These are phyloP conservation scores for Stephania cephalantha DNA, from an alignment of 164 flowering plant species.

Conservation along the genomic window DNA sequence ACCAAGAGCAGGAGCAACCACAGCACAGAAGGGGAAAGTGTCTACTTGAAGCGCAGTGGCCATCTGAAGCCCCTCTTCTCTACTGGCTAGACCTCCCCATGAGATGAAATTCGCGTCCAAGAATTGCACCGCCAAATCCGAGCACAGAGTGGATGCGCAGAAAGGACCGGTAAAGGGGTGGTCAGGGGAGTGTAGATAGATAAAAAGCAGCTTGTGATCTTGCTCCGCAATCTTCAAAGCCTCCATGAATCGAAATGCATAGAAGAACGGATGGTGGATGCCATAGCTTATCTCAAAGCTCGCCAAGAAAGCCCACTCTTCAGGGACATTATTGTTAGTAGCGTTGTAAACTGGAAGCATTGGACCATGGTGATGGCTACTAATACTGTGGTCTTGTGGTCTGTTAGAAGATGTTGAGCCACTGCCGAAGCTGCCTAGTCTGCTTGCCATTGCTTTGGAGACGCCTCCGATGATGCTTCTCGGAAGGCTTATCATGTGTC, in stretches of 20 bases:
- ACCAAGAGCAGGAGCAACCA: constrained; percentile 48
- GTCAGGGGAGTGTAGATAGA: constrained; percentile 65
- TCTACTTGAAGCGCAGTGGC: constrained; percentile 30
- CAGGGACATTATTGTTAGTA: constrained; percentile 14
- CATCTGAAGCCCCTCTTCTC: constrained; percentile 61
- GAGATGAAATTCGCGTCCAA: constrained; percentile 67
- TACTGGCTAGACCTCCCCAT: constrained; percentile 54
- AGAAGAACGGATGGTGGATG: constrained; percentile 51
- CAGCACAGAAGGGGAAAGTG: constrained; percentile 60
- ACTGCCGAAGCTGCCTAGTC: constrained; percentile 20
- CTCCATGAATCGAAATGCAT: constrained; percentile 45
- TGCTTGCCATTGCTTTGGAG: constrained; percentile 47
- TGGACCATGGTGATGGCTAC: background rate
- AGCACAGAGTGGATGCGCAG: constrained; percentile 52
- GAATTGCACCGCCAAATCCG: constrained; percentile 59
- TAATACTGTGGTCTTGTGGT: constrained; percentile 22
- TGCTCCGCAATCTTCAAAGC: constrained; percentile 50
- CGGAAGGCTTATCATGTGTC: constrained; percentile 55
- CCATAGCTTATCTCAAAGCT: constrained; percentile 59
- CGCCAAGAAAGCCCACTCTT: constrained; percentile 45
- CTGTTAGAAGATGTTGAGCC: constrained; percentile 4
- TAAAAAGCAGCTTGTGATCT: constrained; percentile 53
- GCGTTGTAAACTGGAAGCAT: too few relatives aligned
- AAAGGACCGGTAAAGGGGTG: constrained; percentile 58
- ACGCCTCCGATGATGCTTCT: constrained; percentile 45